Evolutionary conservation across 163 green algal genomes (phyloP).

Genomic region (Chlorella variabilis): DNA sequence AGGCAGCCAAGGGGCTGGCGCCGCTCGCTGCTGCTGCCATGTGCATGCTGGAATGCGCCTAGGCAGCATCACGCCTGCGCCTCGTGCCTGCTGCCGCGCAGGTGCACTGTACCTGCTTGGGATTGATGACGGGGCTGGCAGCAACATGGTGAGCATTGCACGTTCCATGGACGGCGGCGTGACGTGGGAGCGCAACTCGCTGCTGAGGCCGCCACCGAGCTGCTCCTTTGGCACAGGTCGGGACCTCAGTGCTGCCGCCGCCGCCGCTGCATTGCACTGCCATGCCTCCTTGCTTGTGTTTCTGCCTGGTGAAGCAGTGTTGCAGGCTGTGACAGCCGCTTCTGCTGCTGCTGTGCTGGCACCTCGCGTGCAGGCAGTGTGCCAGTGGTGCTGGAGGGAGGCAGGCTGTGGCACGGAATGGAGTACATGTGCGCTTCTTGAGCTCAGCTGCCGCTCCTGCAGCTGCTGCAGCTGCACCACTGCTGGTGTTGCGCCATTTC

Average conservation of each 20-base stretch:
- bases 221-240: constrained; percentile 37
- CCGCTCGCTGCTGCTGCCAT: no score
- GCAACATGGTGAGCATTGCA: constrained; percentile 10
- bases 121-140: background rate
- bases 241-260: no score
- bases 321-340: no score
- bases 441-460: no score
- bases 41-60: no score
- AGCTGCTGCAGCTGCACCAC: no score
- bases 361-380: constrained; percentile 44
- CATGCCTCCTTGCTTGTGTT: no score
- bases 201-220: background rate
- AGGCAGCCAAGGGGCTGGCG: no score
- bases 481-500: no score
- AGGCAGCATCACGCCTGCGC: background rate
- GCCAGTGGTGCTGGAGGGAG: constrained; percentile 22
- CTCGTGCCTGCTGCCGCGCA: background rate
- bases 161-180: constrained; percentile 16
- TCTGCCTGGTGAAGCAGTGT: no score
- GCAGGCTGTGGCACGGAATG: constrained; percentile 21
- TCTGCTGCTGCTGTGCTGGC: no score
- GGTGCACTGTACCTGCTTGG: constrained; percentile 33
- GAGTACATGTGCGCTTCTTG: constrained; percentile 43
- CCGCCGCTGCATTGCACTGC: no score
- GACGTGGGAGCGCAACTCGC: constrained; percentile 17